Evolutionary conservation across 306 rosid genomes (phyloP).

Genomic region (Delonix regia): DNA sequence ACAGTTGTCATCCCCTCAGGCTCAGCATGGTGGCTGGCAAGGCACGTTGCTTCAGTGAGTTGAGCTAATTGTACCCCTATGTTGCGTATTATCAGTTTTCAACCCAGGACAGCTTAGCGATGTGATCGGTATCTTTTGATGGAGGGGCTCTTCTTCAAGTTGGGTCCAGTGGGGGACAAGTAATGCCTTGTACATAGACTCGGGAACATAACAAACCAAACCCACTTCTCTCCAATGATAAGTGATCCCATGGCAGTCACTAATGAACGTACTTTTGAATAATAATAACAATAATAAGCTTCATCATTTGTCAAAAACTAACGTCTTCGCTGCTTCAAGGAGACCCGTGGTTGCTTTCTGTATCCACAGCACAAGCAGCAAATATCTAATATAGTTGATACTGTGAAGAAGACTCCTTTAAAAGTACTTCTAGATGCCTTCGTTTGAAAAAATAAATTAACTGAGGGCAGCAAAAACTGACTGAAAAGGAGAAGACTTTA

Average conservation of each 20-base stretch:
- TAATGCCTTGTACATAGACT: not conserved
- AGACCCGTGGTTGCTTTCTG: slow-evolving; percentile 21
- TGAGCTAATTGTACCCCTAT: not conserved
- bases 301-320: not conserved
- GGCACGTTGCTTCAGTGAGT: not conserved
- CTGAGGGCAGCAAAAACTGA: slow-evolving; percentile 25
- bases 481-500: slow-evolving; percentile 14
- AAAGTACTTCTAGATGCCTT: slow-evolving; percentile 1
- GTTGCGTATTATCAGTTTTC: not conserved
- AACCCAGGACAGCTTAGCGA: not conserved
- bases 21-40: not conserved
- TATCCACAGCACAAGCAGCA: slow-evolving; percentile 29
- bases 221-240: slow-evolving; percentile 14
- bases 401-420: not conserved
- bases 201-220: slow-evolving; percentile 5
- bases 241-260: not conserved
- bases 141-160: not conserved
- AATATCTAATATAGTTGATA: slow-evolving; percentile 13
- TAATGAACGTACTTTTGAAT: not conserved
- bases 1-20: not conserved
- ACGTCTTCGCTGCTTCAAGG: slow-evolving; percentile 9
- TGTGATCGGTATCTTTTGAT: not conserved
- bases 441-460: slow-evolving; percentile 5
- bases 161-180: not conserved
- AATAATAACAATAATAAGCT: too few relatives aligned